Evolutionary conservation across 768 basidiomycete species (phyloP), one percentile per base, ranked within the genome.

Genomic region (Cystobasidium onofrii): DNA sequence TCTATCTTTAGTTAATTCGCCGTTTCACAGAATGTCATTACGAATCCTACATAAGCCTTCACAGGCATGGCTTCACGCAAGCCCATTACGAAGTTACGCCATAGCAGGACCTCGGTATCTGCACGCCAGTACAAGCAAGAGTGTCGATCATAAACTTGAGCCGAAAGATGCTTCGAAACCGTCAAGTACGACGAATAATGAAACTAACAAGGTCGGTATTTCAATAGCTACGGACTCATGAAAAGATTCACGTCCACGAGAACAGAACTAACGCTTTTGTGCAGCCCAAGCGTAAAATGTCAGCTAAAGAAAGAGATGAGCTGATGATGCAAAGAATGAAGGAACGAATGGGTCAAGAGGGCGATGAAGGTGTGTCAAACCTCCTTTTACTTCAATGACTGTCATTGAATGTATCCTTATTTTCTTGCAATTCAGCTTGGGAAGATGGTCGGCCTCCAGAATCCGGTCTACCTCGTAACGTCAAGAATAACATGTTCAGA

Each of bases 401-500:
- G n/a, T n/a, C n/a, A n/a, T n/a, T n/a, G n/a, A n/a, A n/a, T n/a
- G n/a, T n/a, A n/a, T n/a, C n/a, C n/a, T n/a, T n/a, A n/a, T n/a
- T n/a, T n/a, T n/a, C n/a, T n/a, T n/a, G n/a, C n/a, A n/a, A n/a
- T 23, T 29, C 52, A 67, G 65, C 44, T 50, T 67, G 50, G 44
- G 65, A 67, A 43, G 65, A 67, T 67, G 65, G 65, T 10, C 13
- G 44, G 31, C 65, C 65, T 23, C 10, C 65, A 1, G 31, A 43
- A 27, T 67, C 65, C 41, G 65, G 65, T 20, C 25, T 67, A 43
- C 65, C 41, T 34, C 29, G 65, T 17, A 43, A 67, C 31, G 65
- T 67, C 18, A 67, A 54, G 65, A 46, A 54, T 25, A 67, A 67
- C 27, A 67, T 67, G 65, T 67, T 67, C 34, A 46, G 65, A 52